Evolutionary conservation across 495 filamentous ascomycete genomes (phyloP).

Genomic region (Hyaloscypha variabilis): DNA sequence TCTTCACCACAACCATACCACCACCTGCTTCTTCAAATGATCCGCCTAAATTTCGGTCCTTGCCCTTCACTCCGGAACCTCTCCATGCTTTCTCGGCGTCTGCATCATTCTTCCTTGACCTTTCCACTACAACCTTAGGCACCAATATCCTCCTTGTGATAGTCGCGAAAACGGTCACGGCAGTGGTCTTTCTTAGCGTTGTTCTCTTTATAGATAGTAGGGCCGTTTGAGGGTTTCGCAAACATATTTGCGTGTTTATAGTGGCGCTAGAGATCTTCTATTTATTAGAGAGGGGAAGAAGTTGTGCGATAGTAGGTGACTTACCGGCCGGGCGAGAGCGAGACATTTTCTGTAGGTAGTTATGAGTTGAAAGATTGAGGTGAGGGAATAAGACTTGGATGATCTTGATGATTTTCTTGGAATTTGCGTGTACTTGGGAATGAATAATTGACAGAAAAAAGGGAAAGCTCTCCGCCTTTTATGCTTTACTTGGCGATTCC

Average conservation of each 20-base stretch:
- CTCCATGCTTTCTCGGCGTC: too few species aligned
- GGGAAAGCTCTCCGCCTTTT: conserved; percentile 5
- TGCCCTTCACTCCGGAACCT: too few species aligned
- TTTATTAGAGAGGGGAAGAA: conserved; percentile 3
- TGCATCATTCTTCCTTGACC: too few species aligned
- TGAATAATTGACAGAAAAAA: conserved; percentile 4
- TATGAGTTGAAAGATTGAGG: conserved; percentile 9
- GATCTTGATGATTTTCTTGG: conserved; percentile 2
- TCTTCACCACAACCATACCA: too few species aligned
- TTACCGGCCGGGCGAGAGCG: background rate
- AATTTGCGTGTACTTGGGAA: conserved; percentile 1
- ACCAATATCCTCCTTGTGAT: too few species aligned
- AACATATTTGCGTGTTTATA: too few species aligned
- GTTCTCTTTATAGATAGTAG: conserved; percentile 15
- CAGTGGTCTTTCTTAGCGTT: background rate
- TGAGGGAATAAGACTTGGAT: conserved; percentile 5
- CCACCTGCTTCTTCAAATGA: too few species aligned
- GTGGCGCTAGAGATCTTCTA: too few species aligned
- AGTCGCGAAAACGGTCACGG: too few species aligned
- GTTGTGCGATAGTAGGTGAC: background rate
- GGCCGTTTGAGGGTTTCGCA: too few species aligned
- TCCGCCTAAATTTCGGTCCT: background rate
- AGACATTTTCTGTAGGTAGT: conserved; percentile 1
- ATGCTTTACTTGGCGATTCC: conserved; percentile 4
- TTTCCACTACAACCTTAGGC: too few species aligned